These are phyloP conservation scores for Neurospora sp. DNA, from an alignment of 495 filamentous ascomycete species.

Conservation along the genomic window DNA sequence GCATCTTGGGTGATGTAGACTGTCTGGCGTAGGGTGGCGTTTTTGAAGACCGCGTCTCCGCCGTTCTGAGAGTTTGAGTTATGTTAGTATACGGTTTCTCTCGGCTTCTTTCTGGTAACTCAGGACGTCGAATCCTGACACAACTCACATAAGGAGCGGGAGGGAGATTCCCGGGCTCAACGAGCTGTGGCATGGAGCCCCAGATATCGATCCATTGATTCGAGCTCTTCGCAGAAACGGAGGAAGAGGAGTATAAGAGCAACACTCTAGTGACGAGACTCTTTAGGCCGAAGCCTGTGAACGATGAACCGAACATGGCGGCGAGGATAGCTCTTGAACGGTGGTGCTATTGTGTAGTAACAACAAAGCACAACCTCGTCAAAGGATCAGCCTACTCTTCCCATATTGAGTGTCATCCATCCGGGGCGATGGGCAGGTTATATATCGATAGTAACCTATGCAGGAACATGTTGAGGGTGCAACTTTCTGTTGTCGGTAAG, in stretches of 20 bases:
- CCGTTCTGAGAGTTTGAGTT: conserved; percentile 13
- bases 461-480: conserved; percentile 9
- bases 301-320: not conserved
- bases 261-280: conserved; percentile 11
- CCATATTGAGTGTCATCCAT: not conserved
- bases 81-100: not conserved
- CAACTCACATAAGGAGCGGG: conserved; percentile 41
- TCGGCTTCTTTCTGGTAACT: not conserved
- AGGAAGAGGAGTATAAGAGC: conserved; percentile 3
- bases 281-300: conserved; percentile 6
- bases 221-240: conserved; percentile 7
- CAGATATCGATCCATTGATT: conserved; percentile 49
- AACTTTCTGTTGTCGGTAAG: not conserved
- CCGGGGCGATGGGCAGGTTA: not conserved
- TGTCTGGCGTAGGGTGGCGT: conserved; percentile 54
- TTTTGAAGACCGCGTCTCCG: conserved; percentile 20
- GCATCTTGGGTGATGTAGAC: conserved; percentile 42
- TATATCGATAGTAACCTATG: conserved; percentile 4
- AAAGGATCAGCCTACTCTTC: not conserved
- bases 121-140: not conserved
- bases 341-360: not conserved
- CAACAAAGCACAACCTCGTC: not conserved
- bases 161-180: conserved; percentile 46
- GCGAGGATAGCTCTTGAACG: not conserved
- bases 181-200: conserved; percentile 49